Evolutionary conservation across 148 eudicot genomes (phyloP), one percentile per base, ranked within the genome.

Genomic region (Chenopodium suecicum): DNA sequence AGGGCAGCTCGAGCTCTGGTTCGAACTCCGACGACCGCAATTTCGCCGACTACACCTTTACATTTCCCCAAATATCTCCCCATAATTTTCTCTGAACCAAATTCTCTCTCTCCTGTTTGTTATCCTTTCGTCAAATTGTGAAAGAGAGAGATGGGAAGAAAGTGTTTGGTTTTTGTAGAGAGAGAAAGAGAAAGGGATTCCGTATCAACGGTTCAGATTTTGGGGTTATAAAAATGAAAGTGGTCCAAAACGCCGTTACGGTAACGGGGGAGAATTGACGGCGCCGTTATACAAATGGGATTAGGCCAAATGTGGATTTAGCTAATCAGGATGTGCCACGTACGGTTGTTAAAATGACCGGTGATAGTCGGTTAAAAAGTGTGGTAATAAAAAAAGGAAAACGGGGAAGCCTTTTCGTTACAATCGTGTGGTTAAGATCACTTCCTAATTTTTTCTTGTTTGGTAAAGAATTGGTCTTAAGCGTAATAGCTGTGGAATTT

Each of bases 171-270:
- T 52, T 25, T 70, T 25, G 37, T 73, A 31, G 71, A 69, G 72
- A 70, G 52, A 47, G 72, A 70, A 37, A 47, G 54, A 50, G 56
- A 37, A 60, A 22, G 87, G 74, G 78, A 90, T 84, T 83, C 86
- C 86, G 88, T 81, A 79, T 84, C 64, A 83, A 85, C 86, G 89
- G 88, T 84, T 79, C 66, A 48, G 90, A 89, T 82, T 37, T 85
- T 56, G 20, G 78, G 79, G 66, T 70, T 69, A 81, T 67, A 20
- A 19, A 50, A 76, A 62, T 19, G 16, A 52, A 37, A 74, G 91
- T 78, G 93, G 88, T 86, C 90, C 89, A 27, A 37, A 50, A 50
- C 54, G 54, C 54, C 54, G 87, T 87, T 56, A 84, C 48, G 76
- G 70, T 68, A 27, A 79, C 83, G 82, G 87, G 81, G 73, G 12